Conservation (phyloP, 768 basidiomycete genomes). For the Tylopilus sp. region DNA sequence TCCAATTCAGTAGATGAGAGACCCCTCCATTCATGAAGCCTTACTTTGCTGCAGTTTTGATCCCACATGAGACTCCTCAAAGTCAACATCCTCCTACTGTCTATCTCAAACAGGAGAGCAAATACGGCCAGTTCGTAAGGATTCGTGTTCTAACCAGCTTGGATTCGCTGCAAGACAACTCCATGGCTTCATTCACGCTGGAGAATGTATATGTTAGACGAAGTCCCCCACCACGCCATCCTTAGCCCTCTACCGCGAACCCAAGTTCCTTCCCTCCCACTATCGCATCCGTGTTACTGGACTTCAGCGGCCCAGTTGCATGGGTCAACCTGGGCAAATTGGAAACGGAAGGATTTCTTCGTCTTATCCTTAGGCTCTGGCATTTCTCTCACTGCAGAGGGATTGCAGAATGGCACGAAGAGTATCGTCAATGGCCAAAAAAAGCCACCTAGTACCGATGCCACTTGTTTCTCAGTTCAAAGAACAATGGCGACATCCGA, state of each 20-base stretch:
- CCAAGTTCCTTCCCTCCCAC: neutral
- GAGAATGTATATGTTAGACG: neutral
- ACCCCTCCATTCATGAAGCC: neutral
- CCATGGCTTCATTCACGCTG: neutral
- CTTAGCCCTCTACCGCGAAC: neutral
- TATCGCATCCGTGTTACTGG: too few species aligned
- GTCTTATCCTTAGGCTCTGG: neutral
- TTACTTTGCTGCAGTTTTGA: neutral
- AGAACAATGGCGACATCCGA: neutral
- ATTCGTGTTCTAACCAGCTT: neutral
- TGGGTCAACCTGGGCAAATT: too few species aligned
- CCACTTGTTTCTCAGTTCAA: neutral
- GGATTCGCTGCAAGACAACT: neutral
- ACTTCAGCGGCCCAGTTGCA: too few species aligned
- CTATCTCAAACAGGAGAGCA: neutral
- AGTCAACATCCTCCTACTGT: neutral
- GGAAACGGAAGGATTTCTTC: too few species aligned
- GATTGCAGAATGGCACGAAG: neutral
- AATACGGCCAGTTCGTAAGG: neutral
- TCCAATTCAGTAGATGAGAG: neutral
- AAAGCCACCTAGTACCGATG: neutral
- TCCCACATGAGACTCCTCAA: neutral
- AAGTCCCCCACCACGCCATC: neutral
- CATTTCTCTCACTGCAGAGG: neutral
- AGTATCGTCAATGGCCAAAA: neutral